Percentiles rank a stretch among this genome's conserved stretches.
These are phyloP conservation scores for Capsella rubella DNA, from an alignment of 441 rosid species.

Conservation along the genomic window DNA sequence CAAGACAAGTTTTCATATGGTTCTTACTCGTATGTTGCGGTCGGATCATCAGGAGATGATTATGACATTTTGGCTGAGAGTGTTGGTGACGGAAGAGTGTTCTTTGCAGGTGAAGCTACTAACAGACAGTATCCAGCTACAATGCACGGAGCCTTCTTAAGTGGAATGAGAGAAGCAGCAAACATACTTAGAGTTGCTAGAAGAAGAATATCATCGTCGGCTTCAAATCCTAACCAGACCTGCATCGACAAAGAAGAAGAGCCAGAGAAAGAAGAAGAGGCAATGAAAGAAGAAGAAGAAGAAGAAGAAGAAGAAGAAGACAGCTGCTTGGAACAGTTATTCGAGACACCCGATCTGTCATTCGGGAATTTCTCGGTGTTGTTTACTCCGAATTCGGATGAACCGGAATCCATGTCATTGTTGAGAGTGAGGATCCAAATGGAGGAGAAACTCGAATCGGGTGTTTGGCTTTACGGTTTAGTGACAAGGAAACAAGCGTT, in stretches of 20 bases:
- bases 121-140: constrained; percentile 96
- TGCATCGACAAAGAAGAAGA: constrained; percentile 37
- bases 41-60: constrained; percentile 96
- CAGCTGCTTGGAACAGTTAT: constrained; percentile 49
- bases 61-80: constrained; percentile 90
- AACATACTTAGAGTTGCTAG: constrained; percentile 74
- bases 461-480: constrained; percentile 57
- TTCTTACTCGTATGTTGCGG: constrained; percentile 84
- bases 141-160: constrained; percentile 95
- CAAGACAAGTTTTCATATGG: constrained; percentile 81
- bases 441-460: constrained; percentile 42
- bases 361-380: constrained; percentile 60
- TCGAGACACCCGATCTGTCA: constrained; percentile 56
- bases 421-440: constrained; percentile 52
- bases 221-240: constrained; percentile 25
- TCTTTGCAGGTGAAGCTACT: constrained; percentile 96
- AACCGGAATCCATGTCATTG: constrained; percentile 55
- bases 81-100: constrained; percentile 89
- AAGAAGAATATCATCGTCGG: constrained; percentile 54
- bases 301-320: constrained; percentile 33
- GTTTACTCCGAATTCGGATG: constrained; percentile 60
- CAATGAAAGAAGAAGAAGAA: neutral
- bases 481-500: constrained; percentile 60
- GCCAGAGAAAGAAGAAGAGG: neutral
- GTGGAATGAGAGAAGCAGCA: constrained; percentile 98